phyloP scores from a whole-genome alignment of 352 stramenopile genomes.

The Pythium dissotocum region DNA sequence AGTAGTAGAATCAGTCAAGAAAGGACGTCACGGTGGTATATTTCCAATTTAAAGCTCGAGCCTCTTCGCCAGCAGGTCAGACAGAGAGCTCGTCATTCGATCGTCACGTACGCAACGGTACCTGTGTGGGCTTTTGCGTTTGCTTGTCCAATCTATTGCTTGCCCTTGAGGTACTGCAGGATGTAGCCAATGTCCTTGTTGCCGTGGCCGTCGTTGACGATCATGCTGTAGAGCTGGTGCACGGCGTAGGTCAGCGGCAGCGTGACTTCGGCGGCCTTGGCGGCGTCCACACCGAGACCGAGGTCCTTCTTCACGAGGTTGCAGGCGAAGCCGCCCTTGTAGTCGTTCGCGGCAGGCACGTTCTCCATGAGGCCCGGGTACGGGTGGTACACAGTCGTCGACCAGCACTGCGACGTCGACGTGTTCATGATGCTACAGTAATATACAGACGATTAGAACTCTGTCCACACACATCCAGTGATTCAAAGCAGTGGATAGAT shows the following conservation, averaged over 20 bases:
- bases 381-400: constrained; percentile 93
- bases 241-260: constrained; percentile 73
- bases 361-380: constrained; percentile 92
- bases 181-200: constrained; percentile 89
- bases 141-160: constrained; percentile 29
- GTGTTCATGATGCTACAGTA: constrained; percentile 93
- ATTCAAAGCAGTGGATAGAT: neutral
- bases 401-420: constrained; percentile 96
- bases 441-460: neutral
- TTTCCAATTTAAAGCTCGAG: neutral
- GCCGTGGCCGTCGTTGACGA: constrained; percentile 66
- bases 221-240: constrained; percentile 87
- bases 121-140: neutral
- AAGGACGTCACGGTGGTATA: neutral
- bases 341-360: constrained; percentile 86
- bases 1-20: constrained; percentile 34
- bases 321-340: constrained; percentile 90
- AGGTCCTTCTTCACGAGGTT: constrained; percentile 97
- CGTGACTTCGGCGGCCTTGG: constrained; percentile 78
- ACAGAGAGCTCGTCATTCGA: neutral
- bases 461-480: no score
- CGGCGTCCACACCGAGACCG: constrained; percentile 91
- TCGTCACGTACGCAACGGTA: neutral
- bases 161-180: constrained; percentile 81
- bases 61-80: no score